These are phyloP conservation scores for Magnolia changhungtana DNA, from an alignment of 164 flowering plant genomes.

Conservation along the genomic window DNA sequence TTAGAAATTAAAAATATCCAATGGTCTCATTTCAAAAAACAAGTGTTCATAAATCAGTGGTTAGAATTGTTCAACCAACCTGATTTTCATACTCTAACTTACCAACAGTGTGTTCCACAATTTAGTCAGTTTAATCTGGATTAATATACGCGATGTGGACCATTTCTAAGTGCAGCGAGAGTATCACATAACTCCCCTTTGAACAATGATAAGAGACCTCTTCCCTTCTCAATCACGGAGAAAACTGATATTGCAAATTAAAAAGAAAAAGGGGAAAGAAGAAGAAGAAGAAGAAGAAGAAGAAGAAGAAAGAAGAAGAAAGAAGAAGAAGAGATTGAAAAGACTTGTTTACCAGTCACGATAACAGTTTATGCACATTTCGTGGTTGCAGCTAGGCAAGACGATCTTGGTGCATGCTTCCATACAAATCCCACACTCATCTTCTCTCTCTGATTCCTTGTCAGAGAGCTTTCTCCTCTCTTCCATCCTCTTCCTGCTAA, in stretches of 20 bases:
- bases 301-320: background rate
- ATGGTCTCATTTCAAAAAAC: too few relatives aligned
- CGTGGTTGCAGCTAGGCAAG: constrained; percentile 86
- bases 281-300: background rate
- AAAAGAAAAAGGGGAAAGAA: background rate
- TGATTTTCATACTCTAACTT: too few relatives aligned
- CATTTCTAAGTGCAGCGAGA: background rate
- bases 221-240: background rate
- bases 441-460: constrained; percentile 68
- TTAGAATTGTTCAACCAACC: too few relatives aligned
- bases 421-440: constrained; percentile 88
- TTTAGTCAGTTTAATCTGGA: background rate
- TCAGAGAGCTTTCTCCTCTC: constrained; percentile 29
- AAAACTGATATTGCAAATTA: background rate
- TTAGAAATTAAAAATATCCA: too few relatives aligned
- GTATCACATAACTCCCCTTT: background rate
- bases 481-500: constrained; percentile 38
- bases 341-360: constrained; percentile 60
- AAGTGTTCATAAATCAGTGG: too few relatives aligned
- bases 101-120: too few relatives aligned
- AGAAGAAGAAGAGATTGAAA: background rate
- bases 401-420: constrained; percentile 81
- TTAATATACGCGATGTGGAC: background rate
- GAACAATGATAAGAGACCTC: background rate
- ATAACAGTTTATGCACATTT: constrained; percentile 93